Percentiles rank a stretch among this genome's conserved stretches.
Conservation (phyloP, 2,329 filamentous ascomycete species). For the Penicillium polonicum region DNA sequence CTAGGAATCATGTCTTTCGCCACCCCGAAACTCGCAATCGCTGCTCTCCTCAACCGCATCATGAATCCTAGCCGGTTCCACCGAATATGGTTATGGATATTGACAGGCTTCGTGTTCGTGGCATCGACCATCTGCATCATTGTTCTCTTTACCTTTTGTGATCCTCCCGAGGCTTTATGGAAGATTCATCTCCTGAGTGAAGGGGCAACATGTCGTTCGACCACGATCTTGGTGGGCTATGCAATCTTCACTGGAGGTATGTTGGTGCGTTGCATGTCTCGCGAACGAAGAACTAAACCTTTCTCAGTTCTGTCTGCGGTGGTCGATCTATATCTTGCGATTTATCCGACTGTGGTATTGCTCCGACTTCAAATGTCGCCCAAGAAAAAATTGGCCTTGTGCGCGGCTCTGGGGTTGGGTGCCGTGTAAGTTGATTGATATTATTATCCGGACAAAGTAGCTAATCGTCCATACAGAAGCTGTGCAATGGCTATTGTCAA, state of each 20-base stretch:
- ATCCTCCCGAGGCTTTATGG: slow-evolving; percentile 43
- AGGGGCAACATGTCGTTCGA: slow-evolving; percentile 38
- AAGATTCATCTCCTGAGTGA: slow-evolving; percentile 24
- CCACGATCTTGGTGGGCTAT: slow-evolving; percentile 39
- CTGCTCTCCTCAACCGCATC: slow-evolving; percentile 27
- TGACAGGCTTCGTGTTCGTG: slow-evolving; percentile 34
- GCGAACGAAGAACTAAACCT: background rate
- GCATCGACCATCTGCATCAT: slow-evolving; percentile 38
- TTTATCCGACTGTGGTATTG: slow-evolving; percentile 34
- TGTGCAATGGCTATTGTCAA: slow-evolving; percentile 36
- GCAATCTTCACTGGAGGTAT: slow-evolving; percentile 43
- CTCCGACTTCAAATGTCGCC: slow-evolving; percentile 35
- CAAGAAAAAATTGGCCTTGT: slow-evolving; percentile 24
- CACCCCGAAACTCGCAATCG: slow-evolving; percentile 28
- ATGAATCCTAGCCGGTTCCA: slow-evolving; percentile 24
- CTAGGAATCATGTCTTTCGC: slow-evolving; percentile 32
- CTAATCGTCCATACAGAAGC: slow-evolving; percentile 24
- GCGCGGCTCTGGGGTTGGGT: background rate
- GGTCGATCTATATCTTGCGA: slow-evolving; percentile 35
- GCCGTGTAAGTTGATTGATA: background rate
- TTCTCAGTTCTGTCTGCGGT: slow-evolving; percentile 27
- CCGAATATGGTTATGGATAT: slow-evolving; percentile 19
- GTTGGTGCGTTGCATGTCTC: background rate
- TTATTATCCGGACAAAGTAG: background rate
- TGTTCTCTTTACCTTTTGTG: slow-evolving; percentile 46